Evolutionary conservation across 805 yeast species (phyloP).

Genomic region (Candida maesae): DNA sequence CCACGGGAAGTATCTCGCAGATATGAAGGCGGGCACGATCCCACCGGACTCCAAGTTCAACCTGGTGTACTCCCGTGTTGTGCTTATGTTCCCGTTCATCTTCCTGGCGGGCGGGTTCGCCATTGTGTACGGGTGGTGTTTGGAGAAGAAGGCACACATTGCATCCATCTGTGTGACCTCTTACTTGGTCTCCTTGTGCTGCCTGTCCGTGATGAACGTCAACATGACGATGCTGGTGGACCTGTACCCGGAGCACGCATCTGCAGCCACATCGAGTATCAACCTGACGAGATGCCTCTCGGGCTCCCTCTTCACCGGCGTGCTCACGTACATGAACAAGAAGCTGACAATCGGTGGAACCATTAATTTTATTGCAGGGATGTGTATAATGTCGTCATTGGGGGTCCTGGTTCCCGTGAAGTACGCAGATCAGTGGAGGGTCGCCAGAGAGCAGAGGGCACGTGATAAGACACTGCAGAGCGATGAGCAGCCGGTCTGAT

Average conservation of each 20-base stretch:
- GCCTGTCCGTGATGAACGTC: constrained; percentile 53
- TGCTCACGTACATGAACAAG: constrained; percentile 56
- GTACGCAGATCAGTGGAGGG: constrained; percentile 29
- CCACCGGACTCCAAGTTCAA: constrained; percentile 38
- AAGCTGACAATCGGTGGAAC: constrained; percentile 70
- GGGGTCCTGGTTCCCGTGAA: constrained; percentile 27
- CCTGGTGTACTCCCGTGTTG: constrained; percentile 51
- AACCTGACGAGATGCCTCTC: constrained; percentile 71
- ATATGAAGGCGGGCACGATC: constrained; percentile 24
- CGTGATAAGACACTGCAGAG: too few species aligned
- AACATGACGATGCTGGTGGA: constrained; percentile 71
- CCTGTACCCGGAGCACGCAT: constrained; percentile 63
- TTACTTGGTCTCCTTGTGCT: constrained; percentile 53
- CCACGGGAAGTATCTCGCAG: constrained; percentile 13
- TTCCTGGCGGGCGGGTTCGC: constrained; percentile 38
- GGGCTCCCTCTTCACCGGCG: constrained; percentile 69
- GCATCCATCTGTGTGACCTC: constrained; percentile 41
- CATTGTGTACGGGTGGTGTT: constrained; percentile 71
- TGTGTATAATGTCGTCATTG: constrained; percentile 32
- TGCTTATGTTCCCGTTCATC: constrained; percentile 42
- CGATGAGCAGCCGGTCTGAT: too few species aligned
- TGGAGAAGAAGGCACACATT: constrained; percentile 33
- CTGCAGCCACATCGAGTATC: constrained; percentile 70
- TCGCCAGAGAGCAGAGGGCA: constrained; percentile 15
- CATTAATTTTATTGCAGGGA: constrained; percentile 61